phyloP scores from a whole-genome alignment of 2,329 filamentous ascomycete species.

The Xylariaceae sp. region DNA sequence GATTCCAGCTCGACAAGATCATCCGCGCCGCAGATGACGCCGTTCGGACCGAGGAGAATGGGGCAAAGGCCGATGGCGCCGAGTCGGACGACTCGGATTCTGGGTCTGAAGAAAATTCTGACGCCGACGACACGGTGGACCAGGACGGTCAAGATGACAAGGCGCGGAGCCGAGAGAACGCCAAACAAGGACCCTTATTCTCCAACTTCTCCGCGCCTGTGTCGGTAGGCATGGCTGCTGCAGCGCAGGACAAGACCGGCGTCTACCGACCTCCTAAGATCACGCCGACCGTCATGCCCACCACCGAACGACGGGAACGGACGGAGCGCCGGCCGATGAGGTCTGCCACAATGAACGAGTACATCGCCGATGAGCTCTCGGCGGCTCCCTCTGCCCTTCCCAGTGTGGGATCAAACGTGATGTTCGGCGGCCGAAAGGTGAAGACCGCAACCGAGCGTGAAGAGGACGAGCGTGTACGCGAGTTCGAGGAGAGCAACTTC shows the following conservation, averaged over 20 bases:
- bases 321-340: constrained; percentile 58
- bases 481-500: constrained; percentile 92
- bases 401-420: constrained; percentile 86
- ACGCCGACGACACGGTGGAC: constrained; percentile 34
- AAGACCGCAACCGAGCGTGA: constrained; percentile 73
- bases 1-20: constrained; percentile 95
- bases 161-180: constrained; percentile 28
- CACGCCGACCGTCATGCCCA: constrained; percentile 78
- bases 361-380: constrained; percentile 78
- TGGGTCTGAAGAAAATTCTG: constrained; percentile 32
- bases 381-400: constrained; percentile 75
- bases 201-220: constrained; percentile 34
- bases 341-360: constrained; percentile 87
- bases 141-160: constrained; percentile 13
- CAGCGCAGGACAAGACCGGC: constrained; percentile 50
- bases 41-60: constrained; percentile 40
- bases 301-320: constrained; percentile 57
- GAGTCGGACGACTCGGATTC: constrained; percentile 34
- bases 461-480: constrained; percentile 69
- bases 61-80: constrained; percentile 32
- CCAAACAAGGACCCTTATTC: constrained; percentile 14
- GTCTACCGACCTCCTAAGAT: constrained; percentile 88
- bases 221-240: constrained; percentile 31
- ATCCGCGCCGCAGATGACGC: constrained; percentile 78
- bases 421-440: constrained; percentile 68